Base-by-base conservation (phyloP, 345 rosid species). In the Camelina sativa region DNA sequence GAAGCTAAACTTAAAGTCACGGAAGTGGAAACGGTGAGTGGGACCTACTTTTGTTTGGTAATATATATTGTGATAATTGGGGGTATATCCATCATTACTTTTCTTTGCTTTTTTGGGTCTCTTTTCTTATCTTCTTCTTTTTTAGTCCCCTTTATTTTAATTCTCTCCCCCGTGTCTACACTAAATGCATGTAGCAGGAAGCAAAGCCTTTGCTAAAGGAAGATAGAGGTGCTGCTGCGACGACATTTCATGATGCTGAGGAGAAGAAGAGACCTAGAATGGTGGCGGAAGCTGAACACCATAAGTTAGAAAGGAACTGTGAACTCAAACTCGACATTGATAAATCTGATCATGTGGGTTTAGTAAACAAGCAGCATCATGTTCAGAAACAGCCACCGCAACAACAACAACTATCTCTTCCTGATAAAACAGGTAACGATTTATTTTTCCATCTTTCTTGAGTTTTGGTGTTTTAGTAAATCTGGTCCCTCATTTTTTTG, bases 321-420 rank as follows among this genome's bases (percentile, higher is more conserved):
- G 95, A 89, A 69, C 94, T 92, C 37, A 89, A 89, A 65, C 84
- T 89, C 60, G 96, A 92, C 82, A 75, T 89, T 82, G 97, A 89
- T 71, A 96, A 84, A 80, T 67, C 87, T 82, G 98, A 89, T 76
- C 85, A 80, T 66, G 87, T 81, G 35, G 52, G 71, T 71, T 12
- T 38, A 13, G 15, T 41, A 0, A 69, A 64, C 19, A 87, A 69
- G 35, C 90, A 84, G 25, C 90, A 84, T 47, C 80, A 82, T 70
- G 82, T 50, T 66, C 92, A 81, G 75, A 86, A 84, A 78, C 91
- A 67, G 79, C 23, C 32, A 41, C 90, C 80, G 44, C 90, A 76
- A 13, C 91, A 80, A 13, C 84, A 60, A 13, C 84, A 61, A 47
- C 68, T 82, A 8, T 66, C 23, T 46, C 3, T 79, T 7, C 87